Evolutionary conservation across 805 yeast species (phyloP).

Genomic region (Cyberlindnera petersonii): DNA sequence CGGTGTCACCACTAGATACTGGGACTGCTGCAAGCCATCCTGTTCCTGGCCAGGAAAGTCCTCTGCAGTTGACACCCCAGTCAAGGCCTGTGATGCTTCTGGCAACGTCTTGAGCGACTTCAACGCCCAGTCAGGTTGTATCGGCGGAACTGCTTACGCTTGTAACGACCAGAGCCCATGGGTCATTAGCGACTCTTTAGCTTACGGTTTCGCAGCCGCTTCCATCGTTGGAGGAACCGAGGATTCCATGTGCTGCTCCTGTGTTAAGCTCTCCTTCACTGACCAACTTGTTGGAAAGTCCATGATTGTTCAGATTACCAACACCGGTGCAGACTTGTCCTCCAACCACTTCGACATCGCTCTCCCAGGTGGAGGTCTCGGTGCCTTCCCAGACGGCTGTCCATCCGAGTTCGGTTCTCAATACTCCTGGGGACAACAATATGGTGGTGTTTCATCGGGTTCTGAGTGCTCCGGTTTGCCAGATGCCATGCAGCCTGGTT

Average conservation of each 20-base stretch:
- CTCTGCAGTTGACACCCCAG: constrained; percentile 7
- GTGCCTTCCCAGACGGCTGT: constrained; percentile 12
- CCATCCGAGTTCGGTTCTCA: constrained; percentile 13
- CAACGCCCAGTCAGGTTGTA: constrained; percentile 13
- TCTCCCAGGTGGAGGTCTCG: constrained; percentile 16
- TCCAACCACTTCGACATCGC: constrained; percentile 17
- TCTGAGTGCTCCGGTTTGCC: constrained; percentile 10
- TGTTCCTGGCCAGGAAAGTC: constrained; percentile 16
- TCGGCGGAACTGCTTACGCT: constrained; percentile 15
- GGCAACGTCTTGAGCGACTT: constrained; percentile 13
- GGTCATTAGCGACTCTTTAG: constrained; percentile 11
- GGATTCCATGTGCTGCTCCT: constrained; percentile 15
- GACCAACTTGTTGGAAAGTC: constrained; percentile 12
- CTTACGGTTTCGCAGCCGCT: constrained; percentile 18
- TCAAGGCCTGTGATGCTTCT: constrained; percentile 12
- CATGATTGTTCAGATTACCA: constrained; percentile 14
- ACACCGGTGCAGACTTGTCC: constrained; percentile 14
- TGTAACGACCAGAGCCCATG: constrained; percentile 17
- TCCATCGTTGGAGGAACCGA: constrained; percentile 12
- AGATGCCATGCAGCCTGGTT: constrained; percentile 9
- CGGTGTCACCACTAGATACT: constrained; percentile 14
- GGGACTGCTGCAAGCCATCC: constrained; percentile 17
- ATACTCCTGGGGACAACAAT: constrained; percentile 13
- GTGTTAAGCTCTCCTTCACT: constrained; percentile 15
- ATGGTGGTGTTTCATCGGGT: constrained; percentile 14